Conservation (phyloP, 805 yeast genomes). For the Pichia eremophila region DNA sequence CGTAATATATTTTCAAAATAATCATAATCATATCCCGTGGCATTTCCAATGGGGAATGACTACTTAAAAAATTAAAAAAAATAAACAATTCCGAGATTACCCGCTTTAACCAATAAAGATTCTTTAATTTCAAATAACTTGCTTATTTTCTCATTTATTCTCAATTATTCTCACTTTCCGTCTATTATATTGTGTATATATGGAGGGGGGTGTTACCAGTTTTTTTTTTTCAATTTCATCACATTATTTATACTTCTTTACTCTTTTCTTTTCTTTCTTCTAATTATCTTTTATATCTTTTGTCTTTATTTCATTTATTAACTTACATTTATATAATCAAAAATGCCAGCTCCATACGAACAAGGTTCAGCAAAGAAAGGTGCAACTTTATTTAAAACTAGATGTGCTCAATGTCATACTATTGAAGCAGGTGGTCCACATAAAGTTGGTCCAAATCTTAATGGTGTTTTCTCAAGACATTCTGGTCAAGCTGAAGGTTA, state of each 20-base stretch:
- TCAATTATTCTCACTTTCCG: neutral
- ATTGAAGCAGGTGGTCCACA: constrained; percentile 91
- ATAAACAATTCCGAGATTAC: too few species aligned
- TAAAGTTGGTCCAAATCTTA: constrained; percentile 98
- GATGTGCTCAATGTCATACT: constrained; percentile 99
- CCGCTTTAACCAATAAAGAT: neutral
- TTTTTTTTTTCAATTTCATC: too few species aligned
- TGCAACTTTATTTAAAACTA: constrained; percentile 95
- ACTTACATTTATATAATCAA: constrained; percentile 4
- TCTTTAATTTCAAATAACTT: neutral
- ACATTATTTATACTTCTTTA: too few species aligned
- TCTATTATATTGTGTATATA: neutral
- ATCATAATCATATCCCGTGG: too few species aligned
- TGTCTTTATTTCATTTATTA: neutral
- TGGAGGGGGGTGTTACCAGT: too few species aligned
- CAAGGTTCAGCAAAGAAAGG: constrained; percentile 79
- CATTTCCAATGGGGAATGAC: too few species aligned
- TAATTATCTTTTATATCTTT: neutral
- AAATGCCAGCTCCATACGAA: constrained; percentile 36
- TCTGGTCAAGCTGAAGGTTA: constrained; percentile 90
- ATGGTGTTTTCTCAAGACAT: constrained; percentile 87
- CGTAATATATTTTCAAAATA: too few species aligned
- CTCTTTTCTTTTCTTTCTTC: neutral
- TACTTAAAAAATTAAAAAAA: too few species aligned
- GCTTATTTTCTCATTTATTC: neutral